phyloP scores from a whole-genome alignment of 768 basidiomycete genomes.

The Auriculariales sp. region DNA sequence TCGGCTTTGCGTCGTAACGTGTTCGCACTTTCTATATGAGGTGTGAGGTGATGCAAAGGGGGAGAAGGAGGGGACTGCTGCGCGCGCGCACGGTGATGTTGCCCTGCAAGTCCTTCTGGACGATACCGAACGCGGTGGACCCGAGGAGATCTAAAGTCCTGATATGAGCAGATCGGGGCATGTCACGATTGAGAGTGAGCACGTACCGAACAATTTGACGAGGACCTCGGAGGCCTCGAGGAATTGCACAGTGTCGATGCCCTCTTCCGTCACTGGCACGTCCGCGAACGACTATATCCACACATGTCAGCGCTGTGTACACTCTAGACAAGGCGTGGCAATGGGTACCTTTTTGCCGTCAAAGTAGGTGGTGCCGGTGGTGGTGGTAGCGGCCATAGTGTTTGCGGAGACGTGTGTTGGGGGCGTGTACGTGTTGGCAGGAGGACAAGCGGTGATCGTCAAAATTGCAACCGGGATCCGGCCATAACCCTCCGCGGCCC shows the following conservation, averaged over 20 bases:
- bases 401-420: not conserved
- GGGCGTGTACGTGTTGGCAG: not conserved
- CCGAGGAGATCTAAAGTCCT: constrained; percentile 59
- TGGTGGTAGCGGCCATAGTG: constrained; percentile 9
- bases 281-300: constrained; percentile 72
- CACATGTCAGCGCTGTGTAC: not conserved
- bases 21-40: constrained; percentile 73
- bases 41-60: constrained; percentile 2
- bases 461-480: too few relatives aligned
- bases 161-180: not conserved
- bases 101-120: constrained; percentile 76
- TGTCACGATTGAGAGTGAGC: constrained; percentile 1
- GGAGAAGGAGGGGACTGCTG: constrained; percentile 1
- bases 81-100: constrained; percentile 64
- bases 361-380: constrained; percentile 59
- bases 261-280: constrained; percentile 72
- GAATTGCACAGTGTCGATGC: constrained; percentile 80
- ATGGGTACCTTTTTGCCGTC: constrained; percentile 32
- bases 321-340: not conserved
- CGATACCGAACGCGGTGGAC: constrained; percentile 66
- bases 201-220: constrained; percentile 77
- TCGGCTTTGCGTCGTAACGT: constrained; percentile 55
- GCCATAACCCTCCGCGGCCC: too few relatives aligned
- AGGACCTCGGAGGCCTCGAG: constrained; percentile 81
- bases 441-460: not conserved